Evolutionary conservation across 352 stramenopile genomes (phyloP).

Genomic region (Globisporangium ultimum): DNA sequence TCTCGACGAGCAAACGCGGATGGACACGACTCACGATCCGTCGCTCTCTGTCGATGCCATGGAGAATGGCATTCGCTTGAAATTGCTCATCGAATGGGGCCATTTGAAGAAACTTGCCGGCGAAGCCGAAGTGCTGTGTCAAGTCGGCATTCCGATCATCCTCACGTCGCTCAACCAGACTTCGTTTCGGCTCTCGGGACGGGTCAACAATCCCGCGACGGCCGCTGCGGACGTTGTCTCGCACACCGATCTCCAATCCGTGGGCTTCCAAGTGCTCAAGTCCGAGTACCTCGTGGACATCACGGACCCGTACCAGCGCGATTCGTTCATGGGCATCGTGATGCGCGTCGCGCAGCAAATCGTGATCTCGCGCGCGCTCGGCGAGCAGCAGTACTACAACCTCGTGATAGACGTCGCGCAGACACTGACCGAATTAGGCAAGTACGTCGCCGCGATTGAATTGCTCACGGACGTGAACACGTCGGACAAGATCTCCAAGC

Average conservation of each 20-base stretch:
- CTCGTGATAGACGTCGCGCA: slow-evolving; percentile 78
- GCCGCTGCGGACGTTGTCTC: slow-evolving; percentile 55
- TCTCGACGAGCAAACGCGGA: slow-evolving; percentile 42
- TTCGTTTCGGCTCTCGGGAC: slow-evolving; percentile 62
- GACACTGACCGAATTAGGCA: slow-evolving; percentile 74
- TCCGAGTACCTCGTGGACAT: slow-evolving; percentile 84
- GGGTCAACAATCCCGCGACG: slow-evolving; percentile 53
- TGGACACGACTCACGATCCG: slow-evolving; percentile 64
- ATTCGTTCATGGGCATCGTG: slow-evolving; percentile 84
- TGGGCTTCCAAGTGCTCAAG: slow-evolving; percentile 78
- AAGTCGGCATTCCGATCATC: slow-evolving; percentile 83
- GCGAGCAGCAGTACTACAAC: slow-evolving; percentile 71
- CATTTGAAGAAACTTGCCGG: slow-evolving; percentile 69
- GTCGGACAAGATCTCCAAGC: slow-evolving; percentile 77
- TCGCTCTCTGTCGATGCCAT: slow-evolving; percentile 81
- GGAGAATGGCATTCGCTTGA: slow-evolving; percentile 81
- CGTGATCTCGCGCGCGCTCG: slow-evolving; percentile 68
- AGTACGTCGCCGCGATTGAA: slow-evolving; percentile 83
- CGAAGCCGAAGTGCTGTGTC: slow-evolving; percentile 71
- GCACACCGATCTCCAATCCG: slow-evolving; percentile 52
- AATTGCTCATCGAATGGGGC: slow-evolving; percentile 75
- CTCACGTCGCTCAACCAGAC: slow-evolving; percentile 79
- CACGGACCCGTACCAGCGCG: slow-evolving; percentile 58
- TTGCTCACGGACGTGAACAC: slow-evolving; percentile 86
- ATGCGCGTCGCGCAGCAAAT: slow-evolving; percentile 83